These are phyloP conservation scores for Chlamydomonas sp. DNA, from an alignment of 139 green algal species.

Conservation along the genomic window DNA sequence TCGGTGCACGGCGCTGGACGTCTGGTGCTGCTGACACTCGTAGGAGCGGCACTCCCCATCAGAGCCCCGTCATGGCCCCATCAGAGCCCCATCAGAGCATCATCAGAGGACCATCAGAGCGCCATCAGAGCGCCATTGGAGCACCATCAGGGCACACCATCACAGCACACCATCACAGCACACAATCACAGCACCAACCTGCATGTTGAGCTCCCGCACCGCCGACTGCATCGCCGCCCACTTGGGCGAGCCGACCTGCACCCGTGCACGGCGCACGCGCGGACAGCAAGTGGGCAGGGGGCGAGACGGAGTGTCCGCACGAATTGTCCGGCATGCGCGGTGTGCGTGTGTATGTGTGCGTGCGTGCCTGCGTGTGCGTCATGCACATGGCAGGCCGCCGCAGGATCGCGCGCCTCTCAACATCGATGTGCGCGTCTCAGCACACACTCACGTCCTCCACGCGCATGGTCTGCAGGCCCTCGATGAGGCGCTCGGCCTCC, in stretches of 20 bases:
- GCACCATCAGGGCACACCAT: neutral
- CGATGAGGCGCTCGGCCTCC: slow-evolving; percentile 53
- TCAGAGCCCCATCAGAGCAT: neutral
- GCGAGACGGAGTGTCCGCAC: too few relatives aligned
- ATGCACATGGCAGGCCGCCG: too few relatives aligned
- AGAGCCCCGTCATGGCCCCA: neutral
- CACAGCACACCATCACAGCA: neutral
- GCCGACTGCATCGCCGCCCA: slow-evolving; percentile 57
- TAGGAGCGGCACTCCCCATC: neutral
- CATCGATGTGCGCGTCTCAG: too few relatives aligned
- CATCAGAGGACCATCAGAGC: neutral
- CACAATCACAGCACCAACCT: slow-evolving; percentile 25
- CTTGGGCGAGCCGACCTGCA: slow-evolving; percentile 41
- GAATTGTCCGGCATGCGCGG: neutral
- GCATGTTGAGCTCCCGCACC: slow-evolving; percentile 57
- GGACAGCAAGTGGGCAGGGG: neutral
- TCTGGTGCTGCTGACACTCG: neutral
- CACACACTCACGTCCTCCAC: slow-evolving; percentile 42
- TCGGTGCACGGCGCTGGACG: too few relatives aligned
- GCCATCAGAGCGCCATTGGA: neutral
- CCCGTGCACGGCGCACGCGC: neutral
- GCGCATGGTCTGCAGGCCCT: slow-evolving; percentile 30
- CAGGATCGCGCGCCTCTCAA: too few relatives aligned
- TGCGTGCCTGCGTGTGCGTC: neutral
- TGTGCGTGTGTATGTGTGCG: neutral